These are phyloP conservation scores for Colletotrichum abscissum DNA, from an alignment of 2,329 filamentous ascomycete species.

Conservation along the genomic window DNA sequence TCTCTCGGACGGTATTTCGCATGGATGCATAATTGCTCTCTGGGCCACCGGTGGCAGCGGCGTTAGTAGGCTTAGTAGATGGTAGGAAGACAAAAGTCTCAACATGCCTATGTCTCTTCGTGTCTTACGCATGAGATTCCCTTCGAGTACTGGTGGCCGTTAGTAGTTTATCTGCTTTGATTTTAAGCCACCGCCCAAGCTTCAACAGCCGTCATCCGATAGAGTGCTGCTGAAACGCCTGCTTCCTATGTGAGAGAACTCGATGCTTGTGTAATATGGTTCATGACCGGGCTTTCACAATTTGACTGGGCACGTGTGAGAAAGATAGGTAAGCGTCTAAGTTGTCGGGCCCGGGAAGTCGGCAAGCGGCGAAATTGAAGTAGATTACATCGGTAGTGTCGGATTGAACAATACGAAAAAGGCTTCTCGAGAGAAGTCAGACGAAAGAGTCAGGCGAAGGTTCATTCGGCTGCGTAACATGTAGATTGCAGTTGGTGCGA, in stretches of 20 bases:
- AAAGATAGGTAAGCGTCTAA: neutral
- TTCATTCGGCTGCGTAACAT: neutral
- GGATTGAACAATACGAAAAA: neutral
- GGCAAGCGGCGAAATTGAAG: neutral
- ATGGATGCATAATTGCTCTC: slow-evolving; percentile 5
- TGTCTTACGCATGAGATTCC: neutral
- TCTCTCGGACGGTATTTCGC: neutral
- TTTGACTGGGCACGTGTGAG: neutral
- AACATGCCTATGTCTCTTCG: neutral
- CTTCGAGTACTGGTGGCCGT: too few relatives aligned
- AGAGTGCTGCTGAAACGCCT: neutral
- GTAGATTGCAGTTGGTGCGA: neutral
- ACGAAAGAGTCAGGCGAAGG: neutral
- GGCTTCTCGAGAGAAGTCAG: neutral
- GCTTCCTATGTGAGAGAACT: neutral
- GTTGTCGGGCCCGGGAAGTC: neutral
- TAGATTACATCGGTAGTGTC: neutral
- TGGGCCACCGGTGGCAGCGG: neutral
- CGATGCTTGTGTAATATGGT: neutral
- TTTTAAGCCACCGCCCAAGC: neutral
- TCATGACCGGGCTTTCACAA: too few relatives aligned
- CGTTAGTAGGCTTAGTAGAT: slow-evolving; percentile 12
- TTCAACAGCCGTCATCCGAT: neutral
- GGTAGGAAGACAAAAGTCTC: neutral
- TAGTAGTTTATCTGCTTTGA: neutral